Evolutionary conservation across 2,329 filamentous ascomycete species (phyloP).

Genomic region (Penicillium sp.): DNA sequence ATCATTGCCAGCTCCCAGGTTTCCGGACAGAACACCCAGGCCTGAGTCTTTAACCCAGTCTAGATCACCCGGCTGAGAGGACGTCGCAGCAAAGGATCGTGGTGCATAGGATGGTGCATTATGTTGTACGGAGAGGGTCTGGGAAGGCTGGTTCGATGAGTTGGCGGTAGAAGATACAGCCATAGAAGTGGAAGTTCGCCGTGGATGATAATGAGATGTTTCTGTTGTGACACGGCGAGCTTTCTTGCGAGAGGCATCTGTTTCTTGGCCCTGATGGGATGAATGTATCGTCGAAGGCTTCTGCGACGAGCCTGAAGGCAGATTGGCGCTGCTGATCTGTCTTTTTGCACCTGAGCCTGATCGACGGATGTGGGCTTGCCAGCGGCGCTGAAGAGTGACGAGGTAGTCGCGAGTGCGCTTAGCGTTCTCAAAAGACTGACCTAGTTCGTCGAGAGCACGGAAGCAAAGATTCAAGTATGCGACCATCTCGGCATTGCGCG

Average conservation of each 20-base stretch:
- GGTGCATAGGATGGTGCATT: conserved; percentile 5
- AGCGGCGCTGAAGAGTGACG: conserved; percentile 39
- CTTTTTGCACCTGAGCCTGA: conserved; percentile 30
- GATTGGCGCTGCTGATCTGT: conserved; percentile 26
- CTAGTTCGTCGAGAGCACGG: conserved; percentile 43
- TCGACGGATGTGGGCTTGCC: conserved; percentile 39
- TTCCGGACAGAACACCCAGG: conserved; percentile 25
- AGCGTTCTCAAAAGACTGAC: conserved; percentile 42
- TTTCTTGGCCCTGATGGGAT: conserved; percentile 1
- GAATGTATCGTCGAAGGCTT: conserved; percentile 14
- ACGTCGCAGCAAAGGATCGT: conserved; percentile 9
- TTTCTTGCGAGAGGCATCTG: conserved; percentile 25
- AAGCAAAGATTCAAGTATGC: conserved; percentile 43
- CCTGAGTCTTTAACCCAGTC: conserved; percentile 33
- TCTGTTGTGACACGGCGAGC: conserved; percentile 16
- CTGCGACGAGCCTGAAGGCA: conserved; percentile 7
- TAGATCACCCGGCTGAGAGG: conserved; percentile 22
- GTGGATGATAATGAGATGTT: background rate
- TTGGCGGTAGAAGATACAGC: conserved; percentile 3
- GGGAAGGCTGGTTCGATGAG: conserved; percentile 5
- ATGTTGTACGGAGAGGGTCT: conserved; percentile 7
- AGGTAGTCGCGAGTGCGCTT: conserved; percentile 42
- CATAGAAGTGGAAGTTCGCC: background rate
- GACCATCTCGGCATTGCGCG: conserved; percentile 32
- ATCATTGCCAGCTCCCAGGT: conserved; percentile 11